A percentile compares a stretch with the other conserved stretches of the same genome.
phyloP scores from a whole-genome alignment of 179 eudicot species.

The Actinidia arguta region DNA sequence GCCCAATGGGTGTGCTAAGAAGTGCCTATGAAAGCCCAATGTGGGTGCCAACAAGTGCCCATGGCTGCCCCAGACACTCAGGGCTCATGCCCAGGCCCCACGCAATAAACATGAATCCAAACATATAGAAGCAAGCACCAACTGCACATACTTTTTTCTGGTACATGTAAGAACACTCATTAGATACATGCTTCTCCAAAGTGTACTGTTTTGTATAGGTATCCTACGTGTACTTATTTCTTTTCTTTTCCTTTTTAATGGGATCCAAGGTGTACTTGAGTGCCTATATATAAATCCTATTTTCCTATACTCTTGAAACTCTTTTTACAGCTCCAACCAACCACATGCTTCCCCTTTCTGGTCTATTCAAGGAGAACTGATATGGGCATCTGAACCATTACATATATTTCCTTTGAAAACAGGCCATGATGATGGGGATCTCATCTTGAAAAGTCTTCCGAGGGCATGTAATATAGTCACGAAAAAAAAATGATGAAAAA shows the following conservation, averaged over 20 bases:
- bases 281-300: not conserved
- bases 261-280: not conserved
- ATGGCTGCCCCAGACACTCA: not conserved
- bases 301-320: not conserved
- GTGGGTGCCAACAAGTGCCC: no score
- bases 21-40: no score
- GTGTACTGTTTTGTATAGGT: not conserved
- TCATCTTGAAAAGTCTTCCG: not conserved
- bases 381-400: no score
- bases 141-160: not conserved
- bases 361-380: no score
- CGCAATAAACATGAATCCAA: not conserved
- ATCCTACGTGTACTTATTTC: not conserved
- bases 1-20: no score
- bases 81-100: slow-evolving; percentile 4
- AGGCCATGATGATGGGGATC: not conserved
- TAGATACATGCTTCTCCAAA: no score
- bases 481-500: not conserved
- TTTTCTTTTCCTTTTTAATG: not conserved
- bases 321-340: no score
- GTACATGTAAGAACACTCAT: no score
- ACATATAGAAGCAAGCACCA: not conserved
- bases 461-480: not conserved
- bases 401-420: not conserved
- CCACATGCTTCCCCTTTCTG: no score